Conservation (phyloP, 768 basidiomycete genomes). For the Hypholoma sublateritium region DNA sequence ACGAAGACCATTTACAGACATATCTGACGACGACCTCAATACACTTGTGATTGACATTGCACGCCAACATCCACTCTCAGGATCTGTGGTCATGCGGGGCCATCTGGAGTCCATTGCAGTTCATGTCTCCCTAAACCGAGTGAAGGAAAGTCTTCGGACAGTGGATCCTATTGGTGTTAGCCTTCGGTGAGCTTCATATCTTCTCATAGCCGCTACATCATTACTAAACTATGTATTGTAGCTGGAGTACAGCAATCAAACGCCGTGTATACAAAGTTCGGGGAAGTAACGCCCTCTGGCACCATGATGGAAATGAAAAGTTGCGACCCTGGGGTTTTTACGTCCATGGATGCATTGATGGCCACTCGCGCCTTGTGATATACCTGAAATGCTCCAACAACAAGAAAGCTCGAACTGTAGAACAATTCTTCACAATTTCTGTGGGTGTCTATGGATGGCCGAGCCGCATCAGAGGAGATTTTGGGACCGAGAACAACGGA, state of each 20-base stretch:
- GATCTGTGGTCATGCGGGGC: conserved; percentile 26
- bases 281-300: conserved; percentile 33
- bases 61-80: conserved; percentile 23
- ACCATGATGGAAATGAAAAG: conserved; percentile 37
- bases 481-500: conserved; percentile 25
- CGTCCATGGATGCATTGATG: conserved; percentile 29
- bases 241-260: conserved; percentile 7
- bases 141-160: conserved; percentile 23
- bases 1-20: conserved; percentile 13
- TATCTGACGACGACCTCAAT: conserved; percentile 22
- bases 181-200: conserved; percentile 17
- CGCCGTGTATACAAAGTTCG: conserved; percentile 27
- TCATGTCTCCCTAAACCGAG: conserved; percentile 21
- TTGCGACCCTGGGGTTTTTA: conserved; percentile 28
- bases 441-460: conserved; percentile 28
- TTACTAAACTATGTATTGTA: background rate
- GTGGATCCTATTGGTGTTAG: conserved; percentile 31
- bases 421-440: conserved; percentile 15
- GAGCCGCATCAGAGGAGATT: conserved; percentile 26
- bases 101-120: conserved; percentile 24
- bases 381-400: conserved; percentile 28
- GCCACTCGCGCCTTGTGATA: conserved; percentile 32
- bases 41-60: conserved; percentile 17
- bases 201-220: background rate
- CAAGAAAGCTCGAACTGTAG: conserved; percentile 25